Base-by-base conservation (phyloP, 1,139 yeast species). In the Yamadazyma diddensiae region DNA sequence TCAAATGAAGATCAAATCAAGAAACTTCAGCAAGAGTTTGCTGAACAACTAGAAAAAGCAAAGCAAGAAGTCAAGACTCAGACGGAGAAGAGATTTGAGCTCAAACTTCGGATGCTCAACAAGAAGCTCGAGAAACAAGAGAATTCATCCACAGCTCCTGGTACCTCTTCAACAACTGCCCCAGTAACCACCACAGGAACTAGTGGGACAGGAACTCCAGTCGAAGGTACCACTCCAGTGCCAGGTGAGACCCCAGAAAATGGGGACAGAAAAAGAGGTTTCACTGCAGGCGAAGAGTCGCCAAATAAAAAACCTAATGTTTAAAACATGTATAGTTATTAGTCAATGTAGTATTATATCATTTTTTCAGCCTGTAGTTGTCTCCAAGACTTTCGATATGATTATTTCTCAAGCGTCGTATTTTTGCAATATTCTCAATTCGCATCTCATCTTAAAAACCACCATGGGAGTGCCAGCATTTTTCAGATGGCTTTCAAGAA, bases 401-500 rank as follows among this genome's bases (percentile, higher is more conserved):
- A 18, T 18, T 6, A 18, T 18, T 6, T 6, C 20, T 18, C 8
- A 18, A 6, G 20, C 20, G 20, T 9, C 20, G 9, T 21, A 10
- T 10, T 12, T 21, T 12, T 21, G n/a, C n/a, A n/a, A n/a, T n/a
- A n/a, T n/a, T n/a, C n/a, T 21, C 8, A 21, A 5, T 12, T 21
- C 22, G 22, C 22, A 22, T n/a, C 25, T 22, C 25, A 22, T 22
- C 15, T 21, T 7, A 7, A 21, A 7, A 5, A 8, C 14, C 14
- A n/a, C 25, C 13, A 69, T 70, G 75, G 75, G 98, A 67, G 98
- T 92, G 46, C 98, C 98, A 47, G 96, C 98, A 27, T 81, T 94
- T 52, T 94, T 90, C 62, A 76, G 98, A 65, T 94, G 98, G 97
- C 69, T 94, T 33, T 88, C 97, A 2, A 64, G 79, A 42, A 88